Conservation (phyloP, 2,329 filamentous ascomycete genomes). For the Penicillium sp. region DNA sequence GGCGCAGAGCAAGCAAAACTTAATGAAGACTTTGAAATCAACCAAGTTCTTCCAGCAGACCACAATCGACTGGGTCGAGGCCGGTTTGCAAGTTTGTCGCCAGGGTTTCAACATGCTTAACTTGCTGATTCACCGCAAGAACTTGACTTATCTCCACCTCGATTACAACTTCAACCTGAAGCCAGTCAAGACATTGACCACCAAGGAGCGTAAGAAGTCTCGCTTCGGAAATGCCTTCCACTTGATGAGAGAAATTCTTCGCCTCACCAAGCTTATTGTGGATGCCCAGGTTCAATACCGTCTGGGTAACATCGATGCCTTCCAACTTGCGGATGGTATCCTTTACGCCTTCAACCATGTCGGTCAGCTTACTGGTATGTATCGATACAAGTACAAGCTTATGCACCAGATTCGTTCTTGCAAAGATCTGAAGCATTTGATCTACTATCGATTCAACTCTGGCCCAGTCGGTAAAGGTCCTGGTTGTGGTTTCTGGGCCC, state of each 20-base stretch:
- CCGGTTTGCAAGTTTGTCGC: slow-evolving; percentile 94
- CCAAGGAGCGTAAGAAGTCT: slow-evolving; percentile 98
- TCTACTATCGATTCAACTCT: slow-evolving; percentile 98
- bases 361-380: slow-evolving; percentile 97
- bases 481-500: slow-evolving; percentile 98
- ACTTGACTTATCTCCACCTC: slow-evolving; percentile 94
- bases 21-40: slow-evolving; percentile 85
- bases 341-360: slow-evolving; percentile 99
- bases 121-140: slow-evolving; percentile 95
- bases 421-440: slow-evolving; percentile 98
- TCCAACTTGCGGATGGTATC: slow-evolving; percentile 97
- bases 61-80: slow-evolving; percentile 98
- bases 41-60: slow-evolving; percentile 99
- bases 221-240: slow-evolving; percentile 99
- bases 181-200: slow-evolving; percentile 96
- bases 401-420: slow-evolving; percentile 99
- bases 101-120: slow-evolving; percentile 99
- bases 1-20: slow-evolving; percentile 89
- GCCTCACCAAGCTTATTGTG: slow-evolving; percentile 94
- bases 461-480: slow-evolving; percentile 96
- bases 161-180: slow-evolving; percentile 99
- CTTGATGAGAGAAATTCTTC: slow-evolving; percentile 95
- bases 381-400: slow-evolving; percentile 99
- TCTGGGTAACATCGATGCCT: slow-evolving; percentile 96
- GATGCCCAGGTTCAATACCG: slow-evolving; percentile 98